phyloP scores from a whole-genome alignment of 1,139 yeast species.

The Nakaseomyces glabratus region DNA sequence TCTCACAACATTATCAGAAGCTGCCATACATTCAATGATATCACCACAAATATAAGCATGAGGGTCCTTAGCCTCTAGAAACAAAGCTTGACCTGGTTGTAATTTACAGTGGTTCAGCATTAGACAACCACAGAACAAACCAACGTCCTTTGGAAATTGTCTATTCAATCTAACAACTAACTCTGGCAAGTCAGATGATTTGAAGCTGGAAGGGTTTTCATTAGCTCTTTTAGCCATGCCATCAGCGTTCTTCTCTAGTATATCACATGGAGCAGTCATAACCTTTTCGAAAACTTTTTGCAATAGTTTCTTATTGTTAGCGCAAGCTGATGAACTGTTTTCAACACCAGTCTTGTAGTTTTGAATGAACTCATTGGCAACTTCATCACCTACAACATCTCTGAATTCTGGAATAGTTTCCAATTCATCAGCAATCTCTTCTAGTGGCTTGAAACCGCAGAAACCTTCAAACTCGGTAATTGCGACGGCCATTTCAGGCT shows the following conservation, averaged over 20 bases:
- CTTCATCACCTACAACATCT: conserved; percentile 57
- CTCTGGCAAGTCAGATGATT: conserved; percentile 47
- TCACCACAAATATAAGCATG: conserved; percentile 97
- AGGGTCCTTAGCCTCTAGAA: conserved; percentile 92
- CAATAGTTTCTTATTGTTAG: conserved; percentile 50
- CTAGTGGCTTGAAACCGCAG: conserved; percentile 93
- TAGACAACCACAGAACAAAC: conserved; percentile 91
- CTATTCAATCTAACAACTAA: conserved; percentile 66
- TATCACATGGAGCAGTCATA: conserved; percentile 63
- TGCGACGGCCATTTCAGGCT: conserved; percentile 99
- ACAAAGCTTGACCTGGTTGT: conserved; percentile 92
- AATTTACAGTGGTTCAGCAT: conserved; percentile 79
- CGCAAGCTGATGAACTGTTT: conserved; percentile 34
- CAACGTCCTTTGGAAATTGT: conserved; percentile 90
- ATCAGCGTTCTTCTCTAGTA: conserved; percentile 47
- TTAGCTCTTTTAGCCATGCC: conserved; percentile 56
- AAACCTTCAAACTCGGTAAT: conserved; percentile 93
- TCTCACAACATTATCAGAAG: conserved; percentile 94
- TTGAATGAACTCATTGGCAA: conserved; percentile 43
- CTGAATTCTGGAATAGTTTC: conserved; percentile 65
- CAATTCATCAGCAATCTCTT: conserved; percentile 60
- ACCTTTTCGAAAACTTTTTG: conserved; percentile 69
- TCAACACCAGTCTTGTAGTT: conserved; percentile 38
- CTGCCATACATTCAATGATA: conserved; percentile 99
- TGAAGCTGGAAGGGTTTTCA: conserved; percentile 39